Evolutionary conservation across 225 moss, liverwort and hornwort species (phyloP), one percentile per base, ranked within the genome.

Genomic region (Rhytidiadelphus loreus): DNA sequence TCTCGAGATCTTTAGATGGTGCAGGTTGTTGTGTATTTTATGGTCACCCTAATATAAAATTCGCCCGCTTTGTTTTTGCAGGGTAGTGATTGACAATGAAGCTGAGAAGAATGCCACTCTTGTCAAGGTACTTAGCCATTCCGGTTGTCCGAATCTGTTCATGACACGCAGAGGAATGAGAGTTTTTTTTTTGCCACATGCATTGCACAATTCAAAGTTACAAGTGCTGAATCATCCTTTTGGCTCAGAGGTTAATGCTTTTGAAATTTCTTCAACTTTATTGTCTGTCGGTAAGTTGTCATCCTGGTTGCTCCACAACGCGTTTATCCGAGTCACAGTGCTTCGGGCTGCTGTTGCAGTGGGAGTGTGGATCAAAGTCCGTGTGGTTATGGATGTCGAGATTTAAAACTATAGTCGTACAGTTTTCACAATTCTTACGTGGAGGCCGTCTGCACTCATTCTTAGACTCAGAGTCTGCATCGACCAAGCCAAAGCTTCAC

Each of bases 61-160:
- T 68, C 63, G 21, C 28, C 7, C 19, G 71, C 66, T 41, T 81
- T 56, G 44, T 43, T 82, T 32, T 44, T 87, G 69, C 93, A 94
- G 92, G 92, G 91, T 94, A 37, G 87, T 92, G 85, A 94, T 94
- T 83, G 93, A 94, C 83, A 92, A 94, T 82, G 90, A 94, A 7
- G 84, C 92, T 28, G 88, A 85, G 43, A 86, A 85, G 89, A 88
- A 85, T 82, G 93, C 93, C 61, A 92, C 93, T 46, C 92, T 94
- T 85, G 90, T 94, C 62, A 94, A 92, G 93, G 93, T 94, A 90
- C 50, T 78, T 30, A 65, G 46, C 30, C 59, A 87, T 44, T 41
- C 52, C 71, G 28, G 25, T 86, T 70, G 66, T 59, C 57, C 26
- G 43, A 86, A 79, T 86, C 32, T 52, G 69, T 58, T 46, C 41